These are phyloP conservation scores for Schrenkiella parvula DNA, from an alignment of 345 rosid species.

Conservation along the genomic window DNA sequence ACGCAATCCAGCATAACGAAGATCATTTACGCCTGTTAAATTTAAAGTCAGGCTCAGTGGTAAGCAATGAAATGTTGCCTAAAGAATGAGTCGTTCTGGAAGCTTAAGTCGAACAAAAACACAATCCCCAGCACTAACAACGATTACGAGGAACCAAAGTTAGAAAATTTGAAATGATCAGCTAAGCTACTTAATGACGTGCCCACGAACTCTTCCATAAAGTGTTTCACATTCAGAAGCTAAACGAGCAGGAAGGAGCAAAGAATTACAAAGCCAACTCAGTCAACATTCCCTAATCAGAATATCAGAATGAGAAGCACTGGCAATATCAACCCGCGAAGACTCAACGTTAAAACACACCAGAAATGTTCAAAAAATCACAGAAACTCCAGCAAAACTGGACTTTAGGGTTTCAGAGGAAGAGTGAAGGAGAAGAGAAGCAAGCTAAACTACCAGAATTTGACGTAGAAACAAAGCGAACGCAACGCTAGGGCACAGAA, in stretches of 20 bases:
- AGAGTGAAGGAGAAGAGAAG: slow-evolving; percentile 20
- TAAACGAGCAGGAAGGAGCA: slow-evolving; percentile 10
- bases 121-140: not conserved
- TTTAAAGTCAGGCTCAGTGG: not conserved
- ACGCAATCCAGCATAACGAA: not conserved
- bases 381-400: slow-evolving; percentile 32
- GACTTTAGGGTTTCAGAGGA: slow-evolving; percentile 47
- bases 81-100: too few relatives aligned
- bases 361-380: slow-evolving; percentile 21
- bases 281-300: slow-evolving; percentile 14
- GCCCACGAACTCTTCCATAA: slow-evolving; percentile 14
- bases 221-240: slow-evolving; percentile 19
- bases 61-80: not conserved
- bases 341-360: slow-evolving; percentile 14
- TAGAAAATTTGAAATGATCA: slow-evolving; percentile 22
- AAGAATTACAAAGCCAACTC: slow-evolving; percentile 21
- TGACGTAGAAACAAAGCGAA: too few relatives aligned
- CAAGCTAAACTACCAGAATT: slow-evolving; percentile 46
- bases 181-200: not conserved
- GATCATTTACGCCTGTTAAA: not conserved
- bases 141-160: not conserved
- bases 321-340: slow-evolving; percentile 8
- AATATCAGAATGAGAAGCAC: slow-evolving; percentile 17
- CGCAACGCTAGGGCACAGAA: slow-evolving; percentile 43
- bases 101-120: slow-evolving; percentile 4